A percentile compares a stretch with the other conserved stretches of the same genome.
These are phyloP conservation scores for Globisporangium barbulae DNA, from an alignment of 352 stramenopile species.

Conservation along the genomic window DNA sequence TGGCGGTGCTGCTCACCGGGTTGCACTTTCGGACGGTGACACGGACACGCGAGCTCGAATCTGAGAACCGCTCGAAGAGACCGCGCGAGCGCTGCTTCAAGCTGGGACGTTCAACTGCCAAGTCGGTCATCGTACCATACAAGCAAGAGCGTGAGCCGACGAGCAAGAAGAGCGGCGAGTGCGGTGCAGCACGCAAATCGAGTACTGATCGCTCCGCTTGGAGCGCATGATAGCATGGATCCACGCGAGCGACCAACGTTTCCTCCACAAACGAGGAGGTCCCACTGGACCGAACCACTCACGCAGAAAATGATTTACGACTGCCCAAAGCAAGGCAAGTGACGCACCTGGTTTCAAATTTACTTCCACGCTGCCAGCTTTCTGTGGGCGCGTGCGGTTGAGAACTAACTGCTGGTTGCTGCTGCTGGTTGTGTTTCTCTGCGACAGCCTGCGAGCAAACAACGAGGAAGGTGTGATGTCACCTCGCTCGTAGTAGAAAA, in stretches of 20 bases:
- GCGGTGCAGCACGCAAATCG: conserved; percentile 4
- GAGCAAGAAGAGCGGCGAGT: background rate
- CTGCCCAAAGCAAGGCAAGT: background rate
- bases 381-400: background rate
- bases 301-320: conserved; percentile 2
- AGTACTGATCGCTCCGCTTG: background rate
- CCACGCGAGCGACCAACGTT: background rate
- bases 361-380: background rate
- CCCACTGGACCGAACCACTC: background rate
- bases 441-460: background rate
- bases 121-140: conserved; percentile 1
- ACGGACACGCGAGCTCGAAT: conserved; percentile 7
- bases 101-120: background rate
- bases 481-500: background rate
- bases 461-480: background rate
- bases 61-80: conserved; percentile 8
- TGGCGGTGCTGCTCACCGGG: conserved; percentile 2
- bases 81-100: background rate
- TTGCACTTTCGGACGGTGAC: conserved; percentile 6
- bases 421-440: background rate
- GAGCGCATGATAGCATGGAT: background rate
- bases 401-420: background rate
- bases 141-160: background rate
- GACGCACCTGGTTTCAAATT: conserved; percentile 9
- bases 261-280: background rate